These are phyloP conservation scores for Corylus avellana DNA, from an alignment of 306 rosid genomes.

Conservation along the genomic window DNA sequence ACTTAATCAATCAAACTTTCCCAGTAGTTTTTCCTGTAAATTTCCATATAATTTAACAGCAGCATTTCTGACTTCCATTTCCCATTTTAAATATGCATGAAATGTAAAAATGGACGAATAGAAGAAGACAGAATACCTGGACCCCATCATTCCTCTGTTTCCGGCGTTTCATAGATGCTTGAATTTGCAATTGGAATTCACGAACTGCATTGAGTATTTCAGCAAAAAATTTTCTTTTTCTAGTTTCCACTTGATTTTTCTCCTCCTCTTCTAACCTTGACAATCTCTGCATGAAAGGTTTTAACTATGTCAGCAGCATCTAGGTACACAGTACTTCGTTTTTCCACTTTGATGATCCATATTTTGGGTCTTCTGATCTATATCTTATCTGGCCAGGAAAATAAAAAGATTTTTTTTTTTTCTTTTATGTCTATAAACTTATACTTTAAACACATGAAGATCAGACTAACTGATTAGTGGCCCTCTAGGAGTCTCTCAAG, in stretches of 20 bases:
- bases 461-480: not conserved
- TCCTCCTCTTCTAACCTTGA: slow-evolving; percentile 91
- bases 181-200: slow-evolving; percentile 91
- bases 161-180: slow-evolving; percentile 89
- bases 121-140: slow-evolving; percentile 53
- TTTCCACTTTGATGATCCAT: not conserved
- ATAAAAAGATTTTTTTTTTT: too few relatives aligned
- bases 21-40: not conserved
- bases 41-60: not conserved
- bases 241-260: slow-evolving; percentile 79
- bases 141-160: slow-evolving; percentile 89
- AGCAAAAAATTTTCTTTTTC: slow-evolving; percentile 85
- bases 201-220: slow-evolving; percentile 93
- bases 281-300: slow-evolving; percentile 70
- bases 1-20: not conserved
- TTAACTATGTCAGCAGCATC: slow-evolving; percentile 31
- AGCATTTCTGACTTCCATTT: not conserved
- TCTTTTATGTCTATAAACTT: not conserved
- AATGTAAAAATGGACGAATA: slow-evolving; percentile 19
- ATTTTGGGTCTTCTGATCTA: not conserved
- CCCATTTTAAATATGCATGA: slow-evolving; percentile 18
- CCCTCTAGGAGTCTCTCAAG: not conserved
- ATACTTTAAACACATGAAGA: not conserved
- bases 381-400: too few relatives aligned
- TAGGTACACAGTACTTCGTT: slow-evolving; percentile 11